Base-by-base conservation (phyloP, 352 stramenopile genomes). In the Globisporangium heterothallicum region DNA sequence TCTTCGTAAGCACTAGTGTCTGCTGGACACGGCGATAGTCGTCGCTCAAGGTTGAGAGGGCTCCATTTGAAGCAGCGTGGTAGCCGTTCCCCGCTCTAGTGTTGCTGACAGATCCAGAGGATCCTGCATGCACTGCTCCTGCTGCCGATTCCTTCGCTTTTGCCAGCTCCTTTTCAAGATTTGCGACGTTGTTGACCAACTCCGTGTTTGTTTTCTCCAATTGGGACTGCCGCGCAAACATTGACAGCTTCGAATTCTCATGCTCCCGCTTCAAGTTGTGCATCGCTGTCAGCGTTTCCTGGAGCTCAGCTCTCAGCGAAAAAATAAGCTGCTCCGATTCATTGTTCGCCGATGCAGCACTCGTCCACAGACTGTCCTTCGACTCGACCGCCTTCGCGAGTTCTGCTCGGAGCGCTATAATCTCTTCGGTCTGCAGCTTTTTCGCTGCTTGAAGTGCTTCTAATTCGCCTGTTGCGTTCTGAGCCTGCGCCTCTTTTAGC, bases 171-270 rank as follows among this genome's bases (percentile, higher is more conserved):
- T 70, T 65, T 56, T 88, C 76, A 42, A 92, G 49, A 42, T 61
- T 67, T 22, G 83, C 83, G 16, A 94, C 75, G 38, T 61, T 78
- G 16, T 70, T 82, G 13, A 73, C 77, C 19, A 94, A 63, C 56
- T 90, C 76, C 1, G 71, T 71, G 50, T 92, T 94, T 0, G 75
- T 78, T 41, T 66, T 84, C 56, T 94, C 83, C 30, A 94, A 63
- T 44, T 85, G 72, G 26, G 72, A 75, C 59, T 94, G 83, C 9
- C 80, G 77, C 21, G 70, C 64, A 46, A 80, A 92, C 76, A 89
- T 89, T 6, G 70, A 65, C 27, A 69, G 58, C 53, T 90, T 91
- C 3, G 77, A 61, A 25, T 86, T 74, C 2, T 64, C 64, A 22
- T 84, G 65, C 54, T 92, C 80, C 8, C 66, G 72, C 58, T 92